Evolutionary conservation across 2,329 filamentous ascomycete genomes (phyloP), one percentile per base, ranked within the genome.

Genomic region (Aspergillus intermedius): DNA sequence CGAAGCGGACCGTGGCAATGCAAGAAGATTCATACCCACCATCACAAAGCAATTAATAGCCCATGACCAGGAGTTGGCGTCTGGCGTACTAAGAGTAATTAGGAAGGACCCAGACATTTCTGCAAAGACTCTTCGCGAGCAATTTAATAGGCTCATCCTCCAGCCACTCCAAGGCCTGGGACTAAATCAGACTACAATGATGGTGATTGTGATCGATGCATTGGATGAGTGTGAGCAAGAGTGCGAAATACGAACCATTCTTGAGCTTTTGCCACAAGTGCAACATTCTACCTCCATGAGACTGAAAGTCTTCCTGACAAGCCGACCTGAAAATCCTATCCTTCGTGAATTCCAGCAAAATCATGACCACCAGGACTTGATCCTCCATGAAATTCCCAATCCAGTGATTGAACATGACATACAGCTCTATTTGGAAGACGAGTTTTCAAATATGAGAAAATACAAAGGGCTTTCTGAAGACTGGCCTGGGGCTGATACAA

Each of bases 311-410:
- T 55, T 64, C 15, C 5, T 62, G 8, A 61, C 59, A 5, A 62
- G 60, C 48, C 46, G 61, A n/a, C 62, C 61, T 3, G 60, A 65
- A 19, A 17, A 56, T 5, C 53, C 59, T 5, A 59, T 63, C 12
- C 30, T 45, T 3, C 44, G 54, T 8, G 58, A 56, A 1, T 60
- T 63, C 42, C 13, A 49, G 19, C 21, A 53, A 13, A 39, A 51
- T n/a, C 40, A 55, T 6, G 39, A 53, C 10, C 45, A 58, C 49
- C 56, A 58, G 34, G 49, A 60, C 44, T 12, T 61, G 10, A 46
- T 49, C 23, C 54, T 64, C 8, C 56, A 61, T 34, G 52, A 63
- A 3, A 51, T 65, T 2, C 46, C 58, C 2, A 34, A 48, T n/a
- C 13, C 32, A 8, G 58, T 52, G 6, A 54, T 59, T 10, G 17